phyloP scores from a whole-genome alignment of 2,329 filamentous ascomycete species.

The Fusarium devonianum region DNA sequence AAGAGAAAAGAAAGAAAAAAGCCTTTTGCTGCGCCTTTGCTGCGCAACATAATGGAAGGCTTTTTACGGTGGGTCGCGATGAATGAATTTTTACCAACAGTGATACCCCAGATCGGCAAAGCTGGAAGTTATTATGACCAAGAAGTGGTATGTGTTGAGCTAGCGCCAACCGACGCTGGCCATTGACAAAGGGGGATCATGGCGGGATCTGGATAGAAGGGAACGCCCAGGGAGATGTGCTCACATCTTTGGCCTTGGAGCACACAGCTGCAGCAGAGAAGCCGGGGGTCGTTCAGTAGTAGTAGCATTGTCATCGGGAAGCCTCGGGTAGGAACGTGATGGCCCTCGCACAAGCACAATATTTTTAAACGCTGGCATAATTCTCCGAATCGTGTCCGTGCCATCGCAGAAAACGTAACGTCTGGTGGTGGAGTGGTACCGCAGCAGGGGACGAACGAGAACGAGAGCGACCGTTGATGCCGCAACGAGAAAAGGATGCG shows the following conservation, averaged over 20 bases:
- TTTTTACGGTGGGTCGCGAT: conserved; percentile 16
- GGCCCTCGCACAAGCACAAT: conserved; percentile 33
- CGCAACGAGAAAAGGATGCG: background rate
- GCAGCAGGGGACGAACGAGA: conserved; percentile 9
- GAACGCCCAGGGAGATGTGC: too few relatives aligned
- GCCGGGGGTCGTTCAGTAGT: conserved; percentile 1
- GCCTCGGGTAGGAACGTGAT: conserved; percentile 21
- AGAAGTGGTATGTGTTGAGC: conserved; percentile 5
- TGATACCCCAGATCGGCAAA: conserved; percentile 22
- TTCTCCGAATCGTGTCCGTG: conserved; percentile 38
- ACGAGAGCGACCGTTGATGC: conserved; percentile 1
- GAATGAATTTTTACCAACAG: conserved; percentile 8
- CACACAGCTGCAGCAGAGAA: background rate
- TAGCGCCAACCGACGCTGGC: conserved; percentile 12
- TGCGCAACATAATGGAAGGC: too few relatives aligned
- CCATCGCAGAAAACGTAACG: conserved; percentile 28
- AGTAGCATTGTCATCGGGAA: conserved; percentile 4
- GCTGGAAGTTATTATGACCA: conserved; percentile 18
- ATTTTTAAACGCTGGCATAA: conserved; percentile 35
- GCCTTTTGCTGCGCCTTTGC: conserved; percentile 3
- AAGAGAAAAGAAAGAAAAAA: conserved; percentile 18
- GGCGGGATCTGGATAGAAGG: background rate
- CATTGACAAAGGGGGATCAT: conserved; percentile 7
- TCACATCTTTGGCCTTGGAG: background rate
- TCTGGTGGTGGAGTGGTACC: conserved; percentile 12